A percentile compares a stretch with the other conserved stretches of the same genome.
Conservation (phyloP, 1,284 basidiomycete genomes). For the Fomitiporia mediterranea region DNA sequence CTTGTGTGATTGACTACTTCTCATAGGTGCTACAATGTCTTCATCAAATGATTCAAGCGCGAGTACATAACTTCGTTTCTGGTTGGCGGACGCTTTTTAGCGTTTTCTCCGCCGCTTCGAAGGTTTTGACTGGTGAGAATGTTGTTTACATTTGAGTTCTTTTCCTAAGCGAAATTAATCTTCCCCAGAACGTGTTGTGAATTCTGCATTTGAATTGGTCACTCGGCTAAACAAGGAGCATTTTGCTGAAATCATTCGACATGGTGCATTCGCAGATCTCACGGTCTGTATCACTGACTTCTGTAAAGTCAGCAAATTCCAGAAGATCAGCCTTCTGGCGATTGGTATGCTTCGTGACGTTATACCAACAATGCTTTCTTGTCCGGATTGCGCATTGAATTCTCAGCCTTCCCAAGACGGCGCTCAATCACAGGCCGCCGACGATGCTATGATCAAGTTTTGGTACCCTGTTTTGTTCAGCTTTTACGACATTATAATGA, state of each 20-base stretch:
- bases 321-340: conserved; percentile 94
- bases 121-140: conserved; percentile 77
- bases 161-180: conserved; percentile 2
- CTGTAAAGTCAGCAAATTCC: conserved; percentile 98
- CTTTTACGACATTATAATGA: conserved; percentile 99
- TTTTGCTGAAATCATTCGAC: conserved; percentile 85
- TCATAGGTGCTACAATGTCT: conserved; percentile 89
- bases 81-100: conserved; percentile 99
- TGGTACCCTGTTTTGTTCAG: conserved; percentile 97
- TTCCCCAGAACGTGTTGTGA: conserved; percentile 79
- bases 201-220: conserved; percentile 95
- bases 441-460: conserved; percentile 88
- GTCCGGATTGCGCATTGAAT: conserved; percentile 73
- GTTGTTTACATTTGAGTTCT: neutral
- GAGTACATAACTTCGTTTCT: conserved; percentile 92
- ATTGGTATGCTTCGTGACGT: conserved; percentile 94
- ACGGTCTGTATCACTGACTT: conserved; percentile 99
- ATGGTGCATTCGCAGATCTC: conserved; percentile 94
- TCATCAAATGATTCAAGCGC: conserved; percentile 98
- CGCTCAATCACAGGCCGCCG: conserved; percentile 32
- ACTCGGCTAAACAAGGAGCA: conserved; percentile 88
- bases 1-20: conserved; percentile 8
- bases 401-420: neutral
- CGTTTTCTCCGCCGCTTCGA: conserved; percentile 94
- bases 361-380: conserved; percentile 87